phyloP scores from a whole-genome alignment of 352 stramenopile species.

The Albugo candida region DNA sequence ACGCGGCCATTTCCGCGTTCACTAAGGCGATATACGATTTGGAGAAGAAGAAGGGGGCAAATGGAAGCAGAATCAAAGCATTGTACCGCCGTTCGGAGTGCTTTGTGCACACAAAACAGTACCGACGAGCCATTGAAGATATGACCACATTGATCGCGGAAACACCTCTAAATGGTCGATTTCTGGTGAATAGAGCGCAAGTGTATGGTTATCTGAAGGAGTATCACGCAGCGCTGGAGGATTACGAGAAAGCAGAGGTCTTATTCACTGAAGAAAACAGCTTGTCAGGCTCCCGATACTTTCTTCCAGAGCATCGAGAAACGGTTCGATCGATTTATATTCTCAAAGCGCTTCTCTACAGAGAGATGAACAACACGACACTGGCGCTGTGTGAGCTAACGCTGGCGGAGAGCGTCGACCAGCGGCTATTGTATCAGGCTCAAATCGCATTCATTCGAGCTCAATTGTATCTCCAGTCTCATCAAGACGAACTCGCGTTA shows the following conservation, averaged over 20 bases:
- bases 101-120: slow-evolving; percentile 30
- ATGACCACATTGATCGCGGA: slow-evolving; percentile 41
- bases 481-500: slow-evolving; percentile 24
- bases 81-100: slow-evolving; percentile 41
- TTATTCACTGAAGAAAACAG: slow-evolving; percentile 13
- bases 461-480: slow-evolving; percentile 23
- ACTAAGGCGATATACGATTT: too few species aligned
- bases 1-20: too few species aligned
- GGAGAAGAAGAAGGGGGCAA: too few species aligned
- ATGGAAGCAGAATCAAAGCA: slow-evolving; percentile 9
- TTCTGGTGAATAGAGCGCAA: slow-evolving; percentile 44
- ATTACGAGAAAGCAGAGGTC: slow-evolving; percentile 46
- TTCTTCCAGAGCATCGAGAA: slow-evolving; percentile 7
- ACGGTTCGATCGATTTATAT: slow-evolving; percentile 25
- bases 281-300: slow-evolving; percentile 5
- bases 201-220: slow-evolving; percentile 35
- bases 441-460: slow-evolving; percentile 20
- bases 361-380: slow-evolving; percentile 28
- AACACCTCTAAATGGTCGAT: slow-evolving; percentile 38
- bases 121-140: slow-evolving; percentile 47
- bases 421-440: slow-evolving; percentile 31
- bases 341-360: slow-evolving; percentile 25
- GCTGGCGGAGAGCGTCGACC: slow-evolving; percentile 22
- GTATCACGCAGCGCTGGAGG: slow-evolving; percentile 25
- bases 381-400: slow-evolving; percentile 33